Conservation (phyloP, 306 rosid genomes). For the Malus domestica region DNA sequence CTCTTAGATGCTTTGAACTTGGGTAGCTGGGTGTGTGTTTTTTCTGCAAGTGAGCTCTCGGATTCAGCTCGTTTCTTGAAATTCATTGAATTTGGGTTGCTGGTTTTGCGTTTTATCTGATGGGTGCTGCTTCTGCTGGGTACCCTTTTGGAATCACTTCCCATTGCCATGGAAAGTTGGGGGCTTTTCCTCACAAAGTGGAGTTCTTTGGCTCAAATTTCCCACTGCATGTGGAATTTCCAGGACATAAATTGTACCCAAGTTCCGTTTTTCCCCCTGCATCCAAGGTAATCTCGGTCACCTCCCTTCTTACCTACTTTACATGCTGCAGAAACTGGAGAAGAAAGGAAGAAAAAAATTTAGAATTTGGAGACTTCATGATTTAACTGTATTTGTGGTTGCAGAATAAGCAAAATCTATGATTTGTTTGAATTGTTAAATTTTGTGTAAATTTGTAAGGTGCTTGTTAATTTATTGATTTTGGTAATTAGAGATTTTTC, state of each 20-base stretch:
- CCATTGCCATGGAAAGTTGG: slow-evolving; percentile 29
- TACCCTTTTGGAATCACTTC: slow-evolving; percentile 34
- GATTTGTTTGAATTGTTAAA: neutral
- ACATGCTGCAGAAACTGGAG: neutral
- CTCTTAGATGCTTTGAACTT: neutral
- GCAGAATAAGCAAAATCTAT: neutral
- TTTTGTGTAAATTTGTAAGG: neutral
- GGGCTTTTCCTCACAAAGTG: slow-evolving; percentile 18
- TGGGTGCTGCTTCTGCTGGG: slow-evolving; percentile 47
- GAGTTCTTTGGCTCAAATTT: slow-evolving; percentile 28
- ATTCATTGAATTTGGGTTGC: slow-evolving; percentile 6
- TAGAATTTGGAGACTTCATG: neutral
- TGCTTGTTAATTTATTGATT: neutral
- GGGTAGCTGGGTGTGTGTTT: neutral
- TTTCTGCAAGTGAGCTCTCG: neutral
- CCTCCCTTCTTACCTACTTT: neutral
- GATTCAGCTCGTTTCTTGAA: neutral
- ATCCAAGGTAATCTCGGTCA: slow-evolving; percentile 40
- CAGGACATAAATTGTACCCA: slow-evolving; percentile 27
- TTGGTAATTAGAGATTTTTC: neutral
- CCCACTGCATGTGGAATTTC: slow-evolving; percentile 35
- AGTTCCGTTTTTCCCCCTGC: slow-evolving; percentile 23
- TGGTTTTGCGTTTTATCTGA: slow-evolving; percentile 12
- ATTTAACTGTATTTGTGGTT: neutral
- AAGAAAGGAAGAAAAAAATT: neutral